Base-by-base conservation (phyloP, 2,329 filamentous ascomycete species). In the Epichloe coenophiala region DNA sequence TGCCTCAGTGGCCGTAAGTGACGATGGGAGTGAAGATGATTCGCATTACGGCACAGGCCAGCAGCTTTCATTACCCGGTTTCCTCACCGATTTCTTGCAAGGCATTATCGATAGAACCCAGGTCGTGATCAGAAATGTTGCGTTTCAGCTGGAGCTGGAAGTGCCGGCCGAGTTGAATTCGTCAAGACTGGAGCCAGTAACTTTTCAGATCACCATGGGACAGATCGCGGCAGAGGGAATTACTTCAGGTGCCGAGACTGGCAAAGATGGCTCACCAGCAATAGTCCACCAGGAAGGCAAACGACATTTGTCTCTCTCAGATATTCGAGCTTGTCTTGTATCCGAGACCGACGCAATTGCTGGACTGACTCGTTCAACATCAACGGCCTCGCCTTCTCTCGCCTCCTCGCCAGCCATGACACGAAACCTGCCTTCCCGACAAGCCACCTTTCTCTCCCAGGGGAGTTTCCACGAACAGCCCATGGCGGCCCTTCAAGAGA, bases 51-150 rank as follows among this genome's bases (percentile, higher is more conserved):
- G 86, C n/a, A 87, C 84, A 21, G 86, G 86, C 1, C 78, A 85
- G 56, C 69, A 79, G 1, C 68, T 89, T 35, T 81, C 81, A 1
- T 69, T 91, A 4, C 86, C 86, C 5, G 71, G 70, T 0, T 88
- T 89, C 55, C 68, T 93, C 45, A 78, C 83, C 41, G 78, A 77
- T 56, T 87, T 88, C 56, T 65, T 91, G 5, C 82, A 88, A 56
- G 84, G 85, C 33, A 80, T 90, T 46, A 69, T 84, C 27, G 85
- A 93, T 64, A 77, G 86, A 44, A 72, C 83, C 50, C 78, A 86
- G 60, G 68, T 91, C 27, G 73, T 71, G 47, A 79, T 91, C 52
- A 76, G 75, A 47, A 75, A 79, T 27, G 75, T 91, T 51, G 75
- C 74, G 11, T 74, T 89, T 55, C 78, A 82, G 58, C 67, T 89